Evolutionary conservation across 1,284 basidiomycete genomes (phyloP).

Genomic region (Marasmius fiardii): DNA sequence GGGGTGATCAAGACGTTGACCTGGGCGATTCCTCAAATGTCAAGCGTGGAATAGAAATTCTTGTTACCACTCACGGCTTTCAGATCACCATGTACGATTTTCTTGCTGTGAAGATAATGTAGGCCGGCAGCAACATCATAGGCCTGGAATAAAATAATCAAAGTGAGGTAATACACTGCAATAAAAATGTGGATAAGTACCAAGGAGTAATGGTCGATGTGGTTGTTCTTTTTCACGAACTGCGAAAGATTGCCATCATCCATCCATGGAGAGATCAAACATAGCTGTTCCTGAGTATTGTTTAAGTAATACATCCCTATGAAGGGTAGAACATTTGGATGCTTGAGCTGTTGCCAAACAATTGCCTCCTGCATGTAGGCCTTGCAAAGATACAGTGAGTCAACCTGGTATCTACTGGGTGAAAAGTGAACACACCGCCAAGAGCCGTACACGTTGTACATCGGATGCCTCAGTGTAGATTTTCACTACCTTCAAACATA

Average conservation of each 20-base stretch:
- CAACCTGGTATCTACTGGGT: no score
- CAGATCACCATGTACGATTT: conserved; percentile 35
- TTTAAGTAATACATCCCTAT: not conserved
- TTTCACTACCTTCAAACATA: conserved; percentile 5
- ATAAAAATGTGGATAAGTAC: conserved; percentile 15
- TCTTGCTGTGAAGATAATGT: conserved; percentile 28
- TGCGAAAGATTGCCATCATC: conserved; percentile 28
- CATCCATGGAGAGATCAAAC: conserved; percentile 27
- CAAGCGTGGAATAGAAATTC: not conserved
- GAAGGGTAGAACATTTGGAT: not conserved
- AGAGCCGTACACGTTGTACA: no score
- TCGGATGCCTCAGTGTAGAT: no score
- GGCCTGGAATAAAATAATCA: conserved; percentile 13
- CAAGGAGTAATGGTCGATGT: conserved; percentile 20
- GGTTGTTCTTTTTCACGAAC: conserved; percentile 17
- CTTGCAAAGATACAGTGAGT: no score
- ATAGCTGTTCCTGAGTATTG: not conserved
- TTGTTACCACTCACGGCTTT: conserved; percentile 27
- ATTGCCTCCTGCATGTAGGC: not conserved
- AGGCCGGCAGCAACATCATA: conserved; percentile 29
- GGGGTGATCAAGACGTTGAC: conserved; percentile 22
- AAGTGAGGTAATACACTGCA: no score
- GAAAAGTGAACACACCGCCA: no score
- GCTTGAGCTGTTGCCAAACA: not conserved
- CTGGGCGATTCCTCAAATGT: not conserved